Base-by-base conservation (phyloP, 1,284 basidiomycete species). In the Nidula niveotomentosa region DNA sequence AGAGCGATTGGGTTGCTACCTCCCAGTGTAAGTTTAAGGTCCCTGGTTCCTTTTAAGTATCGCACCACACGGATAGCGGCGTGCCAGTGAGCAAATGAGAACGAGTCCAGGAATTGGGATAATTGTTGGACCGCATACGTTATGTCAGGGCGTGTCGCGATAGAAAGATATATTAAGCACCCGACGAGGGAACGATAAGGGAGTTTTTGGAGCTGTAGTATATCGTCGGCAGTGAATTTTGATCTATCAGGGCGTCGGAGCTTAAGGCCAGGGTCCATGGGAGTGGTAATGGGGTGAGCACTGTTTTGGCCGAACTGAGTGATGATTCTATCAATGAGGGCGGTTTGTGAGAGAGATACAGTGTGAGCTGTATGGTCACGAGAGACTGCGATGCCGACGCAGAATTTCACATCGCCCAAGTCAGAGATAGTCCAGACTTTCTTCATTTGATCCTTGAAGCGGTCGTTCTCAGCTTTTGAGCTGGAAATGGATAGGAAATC, bases 81-180 rank as follows among this genome's bases (percentile, higher is more conserved):
- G 1, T 18, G 5, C 49, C 36, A 39, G 10, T 51, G 49, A 1
- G n/a, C 13, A 10, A 18, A 17, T 17, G 39, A 46, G 7, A 15
- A 36, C 2, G 23, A 6, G 23, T 44, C 41, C 30, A 51, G 35
- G 18, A 39, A 51, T 43, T 51, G 49, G 1, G n/a, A 15, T 8
- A 51, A 18, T 8, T 45, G 8, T 34, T 34, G 36, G 6, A 35
- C 43, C 0, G 76, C 67, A 54, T 63, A 75, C 0, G 71, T 51
- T 23, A 81, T 75, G 62, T 80, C 74, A 0, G 76, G 75, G 2
- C 69, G 56, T 1, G 76, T 74, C 0, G 58, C 67, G 10, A 71
- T 56, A 1, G 69, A 64, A 1, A 76, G 51, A 52, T 77, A 81
- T 51, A 75, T 69, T 0, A 80, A 67, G 3, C 58, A 67, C 3